These are phyloP conservation scores for Penicillium cinerascens DNA, from an alignment of 495 filamentous ascomycete species.

Conservation along the genomic window DNA sequence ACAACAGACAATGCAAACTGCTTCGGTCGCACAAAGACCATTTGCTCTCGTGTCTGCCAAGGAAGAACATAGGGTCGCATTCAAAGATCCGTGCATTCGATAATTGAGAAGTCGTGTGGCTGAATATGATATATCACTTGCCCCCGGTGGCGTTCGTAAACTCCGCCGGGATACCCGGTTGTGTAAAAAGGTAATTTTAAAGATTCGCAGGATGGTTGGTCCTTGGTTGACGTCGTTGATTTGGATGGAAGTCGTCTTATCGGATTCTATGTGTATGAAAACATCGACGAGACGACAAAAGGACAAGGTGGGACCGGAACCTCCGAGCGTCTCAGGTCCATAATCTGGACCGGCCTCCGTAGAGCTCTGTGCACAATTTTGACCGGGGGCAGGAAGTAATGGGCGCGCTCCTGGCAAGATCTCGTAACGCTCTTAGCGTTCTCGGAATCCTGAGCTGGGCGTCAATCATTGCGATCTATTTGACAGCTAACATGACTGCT, in stretches of 20 bases:
- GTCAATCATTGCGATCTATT: background rate
- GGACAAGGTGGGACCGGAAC: background rate
- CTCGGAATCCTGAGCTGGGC: background rate
- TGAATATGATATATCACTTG: slow-evolving; percentile 1
- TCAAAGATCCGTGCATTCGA: background rate
- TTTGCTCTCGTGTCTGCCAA: background rate
- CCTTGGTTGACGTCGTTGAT: no score
- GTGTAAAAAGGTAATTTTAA: background rate
- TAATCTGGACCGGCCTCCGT: background rate
- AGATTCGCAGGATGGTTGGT: background rate
- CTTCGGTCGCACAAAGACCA: background rate
- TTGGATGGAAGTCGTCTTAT: background rate
- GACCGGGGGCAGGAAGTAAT: background rate
- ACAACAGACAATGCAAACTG: background rate
- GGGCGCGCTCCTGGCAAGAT: background rate
- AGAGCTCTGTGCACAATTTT: background rate
- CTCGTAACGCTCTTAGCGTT: background rate
- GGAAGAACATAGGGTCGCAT: background rate
- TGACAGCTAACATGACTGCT: background rate
- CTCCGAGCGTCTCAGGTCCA: background rate
- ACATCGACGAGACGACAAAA: background rate
- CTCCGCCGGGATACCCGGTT: background rate
- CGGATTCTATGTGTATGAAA: background rate
- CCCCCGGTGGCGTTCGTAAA: background rate
- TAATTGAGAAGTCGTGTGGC: background rate